These are phyloP conservation scores for Termitomyces sp. DNA, from an alignment of 768 basidiomycete species.

Conservation along the genomic window DNA sequence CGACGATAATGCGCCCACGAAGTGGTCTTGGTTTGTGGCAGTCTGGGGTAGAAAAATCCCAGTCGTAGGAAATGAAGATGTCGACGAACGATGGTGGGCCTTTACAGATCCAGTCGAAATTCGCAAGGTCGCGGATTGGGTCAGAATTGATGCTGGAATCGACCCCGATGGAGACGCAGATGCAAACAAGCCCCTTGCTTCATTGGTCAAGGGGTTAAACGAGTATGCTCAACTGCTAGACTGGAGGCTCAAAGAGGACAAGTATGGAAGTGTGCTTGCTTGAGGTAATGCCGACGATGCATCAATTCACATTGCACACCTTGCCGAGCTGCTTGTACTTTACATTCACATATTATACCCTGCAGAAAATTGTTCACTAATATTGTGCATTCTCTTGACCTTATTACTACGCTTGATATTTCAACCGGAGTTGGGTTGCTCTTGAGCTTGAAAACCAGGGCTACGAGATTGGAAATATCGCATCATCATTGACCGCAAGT, in stretches of 20 bases:
- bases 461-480: constrained; percentile 24
- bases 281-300: not conserved
- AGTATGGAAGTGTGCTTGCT: constrained; percentile 16
- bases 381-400: not conserved
- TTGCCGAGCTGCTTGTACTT: not conserved
- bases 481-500: constrained; percentile 39
- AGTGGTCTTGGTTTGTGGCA: constrained; percentile 77
- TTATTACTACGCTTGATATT: not conserved
- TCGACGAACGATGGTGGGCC: constrained; percentile 66
- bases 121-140: constrained; percentile 59
- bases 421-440: not conserved
- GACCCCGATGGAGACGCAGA: constrained; percentile 23
- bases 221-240: constrained; percentile 58
- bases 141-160: constrained; percentile 44
- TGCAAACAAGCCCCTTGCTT: constrained; percentile 5
- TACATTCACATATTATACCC: constrained; percentile 1
- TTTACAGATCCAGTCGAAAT: constrained; percentile 66
- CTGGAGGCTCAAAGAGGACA: constrained; percentile 45
- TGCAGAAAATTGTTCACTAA: not conserved
- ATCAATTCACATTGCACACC: not conserved
- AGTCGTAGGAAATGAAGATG: constrained; percentile 8
- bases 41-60: constrained; percentile 61
- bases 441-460: not conserved
- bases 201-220: constrained; percentile 46
- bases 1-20: constrained; percentile 39